phyloP scores from a whole-genome alignment of 495 filamentous ascomycete species.

The Clohesyomyces aquaticus region DNA sequence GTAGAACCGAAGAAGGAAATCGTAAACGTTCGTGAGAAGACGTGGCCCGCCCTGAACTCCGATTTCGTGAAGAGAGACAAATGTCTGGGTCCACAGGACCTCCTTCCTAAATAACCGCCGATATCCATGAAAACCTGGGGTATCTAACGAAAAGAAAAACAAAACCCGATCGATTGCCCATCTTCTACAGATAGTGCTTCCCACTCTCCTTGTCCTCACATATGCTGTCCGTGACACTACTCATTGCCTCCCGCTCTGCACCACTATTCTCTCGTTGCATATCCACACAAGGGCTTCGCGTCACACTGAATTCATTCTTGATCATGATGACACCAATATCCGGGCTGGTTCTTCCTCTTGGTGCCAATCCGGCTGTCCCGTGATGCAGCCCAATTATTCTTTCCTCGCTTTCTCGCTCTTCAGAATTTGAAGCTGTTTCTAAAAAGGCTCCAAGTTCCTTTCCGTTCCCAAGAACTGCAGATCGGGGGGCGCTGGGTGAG shows the following conservation, averaged over 20 bases:
- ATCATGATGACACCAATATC: background rate
- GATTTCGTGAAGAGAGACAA: too few species aligned
- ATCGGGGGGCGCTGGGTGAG: background rate
- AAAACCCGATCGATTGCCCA: too few species aligned
- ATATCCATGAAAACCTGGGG: too few species aligned
- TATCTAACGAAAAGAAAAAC: too few species aligned
- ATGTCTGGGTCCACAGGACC: too few species aligned
- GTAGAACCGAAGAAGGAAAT: too few species aligned
- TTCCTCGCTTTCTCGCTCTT: conserved; percentile 13
- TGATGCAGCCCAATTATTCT: background rate
- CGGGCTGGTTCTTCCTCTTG: background rate
- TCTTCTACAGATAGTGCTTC: background rate
- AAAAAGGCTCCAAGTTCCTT: background rate
- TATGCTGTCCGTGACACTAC: background rate
- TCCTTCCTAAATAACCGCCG: too few species aligned
- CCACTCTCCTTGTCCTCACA: conserved; percentile 6
- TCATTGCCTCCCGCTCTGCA: background rate
- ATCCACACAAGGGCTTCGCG: background rate
- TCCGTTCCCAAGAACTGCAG: too few species aligned
- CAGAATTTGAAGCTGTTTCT: background rate
- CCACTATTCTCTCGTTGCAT: background rate
- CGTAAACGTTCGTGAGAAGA: too few species aligned
- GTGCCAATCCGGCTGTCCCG: background rate
- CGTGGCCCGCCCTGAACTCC: too few species aligned
- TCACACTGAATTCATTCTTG: conserved; percentile 19